phyloP scores from a whole-genome alignment of 108 stramenopile genomes.

The Nannochloropsis gaditana region DNA sequence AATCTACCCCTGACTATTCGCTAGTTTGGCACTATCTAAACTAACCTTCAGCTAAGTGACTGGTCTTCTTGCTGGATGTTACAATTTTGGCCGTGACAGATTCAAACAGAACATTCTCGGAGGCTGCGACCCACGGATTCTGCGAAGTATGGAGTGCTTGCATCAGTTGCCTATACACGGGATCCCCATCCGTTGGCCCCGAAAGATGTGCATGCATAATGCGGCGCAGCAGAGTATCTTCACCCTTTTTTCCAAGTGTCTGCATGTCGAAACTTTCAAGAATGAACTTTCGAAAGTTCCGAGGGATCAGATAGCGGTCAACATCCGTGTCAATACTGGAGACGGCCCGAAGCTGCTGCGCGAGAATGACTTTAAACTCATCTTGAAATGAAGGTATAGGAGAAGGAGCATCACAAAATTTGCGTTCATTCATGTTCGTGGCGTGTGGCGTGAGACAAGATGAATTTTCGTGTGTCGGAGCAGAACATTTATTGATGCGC shows the following conservation, averaged over 20 bases:
- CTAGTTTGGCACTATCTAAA: neutral
- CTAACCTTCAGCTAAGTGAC: neutral
- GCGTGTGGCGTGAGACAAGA: too few relatives aligned
- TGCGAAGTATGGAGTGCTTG: neutral
- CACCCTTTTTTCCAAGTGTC: neutral
- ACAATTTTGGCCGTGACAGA: constrained; percentile 10
- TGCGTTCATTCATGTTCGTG: too few relatives aligned
- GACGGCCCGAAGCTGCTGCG: neutral
- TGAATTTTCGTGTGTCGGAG: too few relatives aligned
- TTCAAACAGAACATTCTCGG: neutral
- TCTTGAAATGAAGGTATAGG: neutral
- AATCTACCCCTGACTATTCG: too few relatives aligned
- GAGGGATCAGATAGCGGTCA: neutral
- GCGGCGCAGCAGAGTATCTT: neutral
- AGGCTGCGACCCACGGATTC: neutral
- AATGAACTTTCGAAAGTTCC: neutral
- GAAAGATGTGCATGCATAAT: constrained; percentile 9
- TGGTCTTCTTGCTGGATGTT: neutral
- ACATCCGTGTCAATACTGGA: neutral
- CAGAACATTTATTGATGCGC: too few relatives aligned
- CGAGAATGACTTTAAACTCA: neutral
- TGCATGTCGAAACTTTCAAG: neutral
- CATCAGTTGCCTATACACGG: neutral
- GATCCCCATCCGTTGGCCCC: neutral
- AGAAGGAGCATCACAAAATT: too few relatives aligned